Evolutionary conservation across 75 land plant species (phyloP), one percentile per base, ranked within the genome.

Genomic region (Cupressus sempervirens): DNA sequence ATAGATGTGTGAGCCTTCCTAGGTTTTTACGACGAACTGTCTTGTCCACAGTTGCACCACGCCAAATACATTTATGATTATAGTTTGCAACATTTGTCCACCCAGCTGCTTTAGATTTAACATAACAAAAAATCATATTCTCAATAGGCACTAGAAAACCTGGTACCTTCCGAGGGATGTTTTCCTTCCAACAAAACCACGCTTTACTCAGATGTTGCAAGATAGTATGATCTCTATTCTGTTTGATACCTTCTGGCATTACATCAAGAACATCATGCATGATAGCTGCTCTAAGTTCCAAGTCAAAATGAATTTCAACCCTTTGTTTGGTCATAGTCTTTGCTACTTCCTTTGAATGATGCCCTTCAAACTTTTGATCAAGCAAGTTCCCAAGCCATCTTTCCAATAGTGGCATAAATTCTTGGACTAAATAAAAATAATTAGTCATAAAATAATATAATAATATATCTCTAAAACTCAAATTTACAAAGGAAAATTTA

Each of bases 191-290:
- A 83, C 99, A 98, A 13, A 98, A 92, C 99, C 99, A 98, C 48
- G 99, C 99, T 87, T 98, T 98, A 93, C 99, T 98, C 46, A 98
- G 90, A 89, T 98, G 99, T 87, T 98, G 99, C 85, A 98, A 86
- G 41, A 98, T 98, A 41, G 97, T 93, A 20, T 98, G 94, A 0
- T 97, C 99, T 70, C 96, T 98, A 86, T 98, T 98, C 86, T 96
- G 98, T 90, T 98, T 98, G 15, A 98, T 96, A 56, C 99, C 99
- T 98, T 98, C 99, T 87, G 99, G 99, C 99, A 98, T 98, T 35
- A 98, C 98, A 92, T 96, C 99, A 84, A 98, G 96, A 74, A 98
- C 97, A 92, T 98, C 99, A 88, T 98, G 99, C 99, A 98, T 98
- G 43, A 98, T 98, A 84, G 99, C 99, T 85, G 99, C 99, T 83